These are phyloP conservation scores for Cutaneotrichosporon sp. DNA, from an alignment of 1,284 basidiomycete species.

Conservation along the genomic window DNA sequence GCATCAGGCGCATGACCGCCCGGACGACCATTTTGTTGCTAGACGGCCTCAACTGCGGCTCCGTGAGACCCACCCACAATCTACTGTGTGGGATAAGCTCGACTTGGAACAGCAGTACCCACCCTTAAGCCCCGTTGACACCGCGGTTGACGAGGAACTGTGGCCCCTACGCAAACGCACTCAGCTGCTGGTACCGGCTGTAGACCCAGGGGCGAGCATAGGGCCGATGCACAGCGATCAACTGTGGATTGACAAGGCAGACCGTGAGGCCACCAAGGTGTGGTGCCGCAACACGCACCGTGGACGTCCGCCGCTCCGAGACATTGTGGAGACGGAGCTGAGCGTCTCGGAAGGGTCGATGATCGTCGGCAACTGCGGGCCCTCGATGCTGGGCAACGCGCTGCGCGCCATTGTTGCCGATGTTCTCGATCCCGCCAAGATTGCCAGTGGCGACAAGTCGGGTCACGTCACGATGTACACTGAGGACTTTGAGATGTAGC, in stretches of 20 bases:
- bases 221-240: not conserved
- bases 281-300: slow-evolving; percentile 65
- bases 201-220: not conserved
- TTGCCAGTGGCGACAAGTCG: slow-evolving; percentile 8
- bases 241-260: slow-evolving; percentile 59
- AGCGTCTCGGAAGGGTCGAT: slow-evolving; percentile 56
- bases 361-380: slow-evolving; percentile 53
- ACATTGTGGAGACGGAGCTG: slow-evolving; percentile 67
- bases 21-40: too few relatives aligned
- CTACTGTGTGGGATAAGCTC: too few relatives aligned
- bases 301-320: slow-evolving; percentile 65
- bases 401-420: slow-evolving; percentile 11
- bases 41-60: too few relatives aligned
- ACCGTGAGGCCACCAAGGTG: slow-evolving; percentile 62
- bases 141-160: not conserved
- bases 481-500: slow-evolving; percentile 21
- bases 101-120: too few relatives aligned
- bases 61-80: too few relatives aligned
- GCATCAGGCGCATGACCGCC: too few relatives aligned
- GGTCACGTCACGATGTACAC: slow-evolving; percentile 18
- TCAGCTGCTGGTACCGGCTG: too few relatives aligned
- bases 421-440: slow-evolving; percentile 9
- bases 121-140: too few relatives aligned
- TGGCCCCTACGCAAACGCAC: too few relatives aligned
- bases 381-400: slow-evolving; percentile 4